Base-by-base conservation (phyloP, 306 rosid genomes). In the Dicorynia guianensis region DNA sequence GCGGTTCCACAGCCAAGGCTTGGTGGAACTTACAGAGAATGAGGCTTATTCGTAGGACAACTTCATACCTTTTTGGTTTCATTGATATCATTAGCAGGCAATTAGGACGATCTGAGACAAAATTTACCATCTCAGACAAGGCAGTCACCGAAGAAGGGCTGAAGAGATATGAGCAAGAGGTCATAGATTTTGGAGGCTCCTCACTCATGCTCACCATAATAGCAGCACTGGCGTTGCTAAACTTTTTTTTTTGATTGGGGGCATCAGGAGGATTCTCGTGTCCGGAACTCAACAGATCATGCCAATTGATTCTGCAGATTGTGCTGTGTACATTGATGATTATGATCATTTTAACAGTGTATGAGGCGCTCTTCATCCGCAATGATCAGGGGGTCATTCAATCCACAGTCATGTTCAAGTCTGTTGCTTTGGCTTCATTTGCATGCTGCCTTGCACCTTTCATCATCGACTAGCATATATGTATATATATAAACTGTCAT, bases 21-120 rank as follows among this genome's bases (percentile, higher is more conserved):
- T 91, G 97, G 97, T 93, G 92, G 96, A 85, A 87, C 84, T 33
- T 63, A 5, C 93, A 85, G 63, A 76, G 86, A 71, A 93, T 87
- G 70, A 77, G 76, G 71, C 10, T 90, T 60, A 65, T 87, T 39
- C 54, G 82, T 42, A 84, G 97, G 15, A 82, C 89, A 0, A 93
- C 86, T 36, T 71, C 95, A 0, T 77, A 80, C 79, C 72, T 89
- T 48, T 81, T 91, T 7, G 84, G 76, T 18, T 85, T 89, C 84
- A 25, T 87, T 5, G 92, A 89, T 58, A 77, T 83, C 38, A 7
- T 89, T 38, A 44, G 35, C 39, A 46, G 67, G 57, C 83, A 76
- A 34, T 33, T 91, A n/a, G 89, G 91, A n/a, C 46, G 89, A 13
- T 86, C 88, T 7, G 76, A 89, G 8, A 86, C 86, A 55, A 66